Evolutionary conservation across 768 basidiomycete species (phyloP).

Genomic region (Amanita rimosa): DNA sequence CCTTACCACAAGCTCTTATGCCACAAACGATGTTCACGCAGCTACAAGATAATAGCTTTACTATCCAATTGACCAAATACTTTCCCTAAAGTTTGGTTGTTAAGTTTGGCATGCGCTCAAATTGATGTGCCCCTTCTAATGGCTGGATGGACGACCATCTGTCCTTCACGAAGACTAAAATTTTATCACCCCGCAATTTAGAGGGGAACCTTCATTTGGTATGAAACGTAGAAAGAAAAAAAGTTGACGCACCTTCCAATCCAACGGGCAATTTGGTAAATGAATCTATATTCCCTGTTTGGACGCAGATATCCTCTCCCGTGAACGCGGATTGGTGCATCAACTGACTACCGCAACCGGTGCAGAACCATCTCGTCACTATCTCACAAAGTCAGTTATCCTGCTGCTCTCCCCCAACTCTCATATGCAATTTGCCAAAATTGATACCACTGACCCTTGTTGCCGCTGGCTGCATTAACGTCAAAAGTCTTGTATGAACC

Average conservation of each 20-base stretch:
- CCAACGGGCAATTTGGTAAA: slow-evolving; percentile 7
- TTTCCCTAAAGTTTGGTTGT: too few species aligned
- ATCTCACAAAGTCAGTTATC: too few species aligned
- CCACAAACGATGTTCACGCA: too few species aligned
- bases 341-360: slow-evolving; percentile 8
- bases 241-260: slow-evolving; percentile 5
- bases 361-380: slow-evolving; percentile 9
- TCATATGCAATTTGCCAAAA: background rate
- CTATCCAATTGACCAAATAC: too few species aligned
- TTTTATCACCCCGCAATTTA: background rate
- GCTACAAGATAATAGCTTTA: too few species aligned
- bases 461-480: slow-evolving; percentile 3
- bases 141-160: slow-evolving; percentile 1
- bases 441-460: background rate
- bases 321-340: slow-evolving; percentile 2
- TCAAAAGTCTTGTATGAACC: slow-evolving; percentile 7
- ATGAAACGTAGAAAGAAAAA: background rate
- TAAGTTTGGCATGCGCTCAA: background rate
- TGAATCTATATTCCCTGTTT: slow-evolving; percentile 7
- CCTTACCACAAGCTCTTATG: too few species aligned
- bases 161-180: slow-evolving; percentile 6
- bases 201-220: background rate
- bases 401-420: too few species aligned
- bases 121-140: background rate
- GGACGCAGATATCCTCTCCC: slow-evolving; percentile 2